These are phyloP conservation scores for Chloranthus sessilifolius DNA, from an alignment of 164 flowering plant genomes.

Conservation along the genomic window DNA sequence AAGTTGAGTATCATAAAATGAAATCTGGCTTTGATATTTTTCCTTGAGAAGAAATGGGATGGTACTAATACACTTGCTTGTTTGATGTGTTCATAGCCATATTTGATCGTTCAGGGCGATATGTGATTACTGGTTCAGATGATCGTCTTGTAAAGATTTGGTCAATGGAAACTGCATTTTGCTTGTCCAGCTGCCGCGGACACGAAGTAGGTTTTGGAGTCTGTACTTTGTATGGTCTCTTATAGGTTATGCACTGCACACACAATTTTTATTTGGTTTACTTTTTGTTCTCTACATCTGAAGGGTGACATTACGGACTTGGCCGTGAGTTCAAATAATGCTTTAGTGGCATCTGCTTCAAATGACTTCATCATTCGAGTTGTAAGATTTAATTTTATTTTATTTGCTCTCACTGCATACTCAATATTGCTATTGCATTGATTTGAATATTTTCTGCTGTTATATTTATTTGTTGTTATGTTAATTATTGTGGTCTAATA, in stretches of 20 bases:
- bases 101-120: conserved; percentile 83
- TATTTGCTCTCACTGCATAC: not conserved
- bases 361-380: conserved; percentile 85
- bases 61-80: too few relatives aligned
- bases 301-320: conserved; percentile 97
- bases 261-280: too few relatives aligned
- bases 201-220: conserved; percentile 86
- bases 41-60: too few relatives aligned
- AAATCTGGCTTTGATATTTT: too few relatives aligned
- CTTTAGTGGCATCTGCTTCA: conserved; percentile 86
- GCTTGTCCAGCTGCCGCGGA: conserved; percentile 93
- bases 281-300: too few relatives aligned
- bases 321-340: conserved; percentile 87
- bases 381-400: conserved; percentile 42
- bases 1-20: too few relatives aligned
- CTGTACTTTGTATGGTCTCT: not conserved
- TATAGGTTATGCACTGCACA: not conserved
- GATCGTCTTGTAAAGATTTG: conserved; percentile 95
- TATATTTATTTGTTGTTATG: not conserved
- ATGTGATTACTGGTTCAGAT: conserved; percentile 93
- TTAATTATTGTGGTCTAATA: conserved; percentile 2
- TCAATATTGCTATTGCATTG: too few relatives aligned
- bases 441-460: too few relatives aligned
- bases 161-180: conserved; percentile 98
- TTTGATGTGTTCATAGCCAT: conserved; percentile 81